Base-by-base conservation (phyloP, 257 asterid genomes). In the Jaltomata sinuosa region DNA sequence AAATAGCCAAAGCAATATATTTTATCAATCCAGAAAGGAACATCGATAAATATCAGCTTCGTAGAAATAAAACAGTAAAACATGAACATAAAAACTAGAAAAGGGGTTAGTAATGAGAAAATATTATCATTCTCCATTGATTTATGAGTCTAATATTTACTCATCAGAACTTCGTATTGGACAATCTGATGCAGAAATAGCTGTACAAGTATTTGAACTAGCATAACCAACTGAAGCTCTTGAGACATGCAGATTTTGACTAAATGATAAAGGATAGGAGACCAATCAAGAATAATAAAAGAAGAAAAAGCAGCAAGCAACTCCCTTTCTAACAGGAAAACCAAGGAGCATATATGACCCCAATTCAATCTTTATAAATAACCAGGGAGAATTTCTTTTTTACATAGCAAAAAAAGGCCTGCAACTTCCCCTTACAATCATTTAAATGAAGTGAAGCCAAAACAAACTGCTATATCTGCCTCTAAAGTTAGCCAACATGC, bases 281-380 rank as follows among this genome's bases (percentile, higher is more conserved):
- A 74, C 22, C 61, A 47, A 77, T 62, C 22, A 49, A 49, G 62
- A 77, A 49, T 15, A 27, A 47, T 49, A 16, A 19, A 77, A 47
- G 42, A 8, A 14, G 10, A 7, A 12, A 36, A 71, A 65, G 5
- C 1, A 22, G 27, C 5, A n/a, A 15, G 45, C 57, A 68, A 47
- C 61, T 45, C 8, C 62, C 27, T 49, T 77, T 29, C 62, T 77
- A 47, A 77, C 62, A 77, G 62, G 81, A 31, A 45, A 83, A 53
- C 83, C 74, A 55, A 22, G 40, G 50, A 80, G 83, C 80, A 49
- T 32, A n/a, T n/a, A 61, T 10, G 74, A 54, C 52, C 69, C 89
- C 22, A 80, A 21, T 61, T 83, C 82, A 57, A 79, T 78, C 78
- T 80, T 84, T 59, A 45, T 87, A 84, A 86, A 87, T 34, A 80